A percentile compares a stretch with the other conserved stretches of the same genome.
These are phyloP conservation scores for Ilyonectria sp. DNA, from an alignment of 2,329 filamentous ascomycete species.

Conservation along the genomic window DNA sequence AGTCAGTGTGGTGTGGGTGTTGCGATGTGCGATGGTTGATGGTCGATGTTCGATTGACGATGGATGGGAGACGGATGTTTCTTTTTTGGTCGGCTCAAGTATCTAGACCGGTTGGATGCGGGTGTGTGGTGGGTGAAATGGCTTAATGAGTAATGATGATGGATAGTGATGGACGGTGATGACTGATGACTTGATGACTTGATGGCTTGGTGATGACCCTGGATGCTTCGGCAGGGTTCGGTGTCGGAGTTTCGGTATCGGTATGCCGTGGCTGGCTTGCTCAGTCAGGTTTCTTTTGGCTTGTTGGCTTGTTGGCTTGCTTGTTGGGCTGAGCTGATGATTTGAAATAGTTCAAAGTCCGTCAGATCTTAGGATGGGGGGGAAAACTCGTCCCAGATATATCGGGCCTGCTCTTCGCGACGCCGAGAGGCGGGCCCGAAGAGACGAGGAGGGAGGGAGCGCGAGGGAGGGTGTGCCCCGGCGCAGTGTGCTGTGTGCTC, in stretches of 20 bases:
- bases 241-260: conserved; percentile 11
- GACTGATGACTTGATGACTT: conserved; percentile 23
- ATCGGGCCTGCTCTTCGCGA: conserved; percentile 11
- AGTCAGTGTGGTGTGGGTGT: conserved; percentile 15
- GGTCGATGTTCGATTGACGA: conserved; percentile 8
- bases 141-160: conserved; percentile 27
- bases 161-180: conserved; percentile 16
- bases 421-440: conserved; percentile 23
- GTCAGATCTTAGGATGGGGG: conserved; percentile 7
- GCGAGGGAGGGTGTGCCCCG: conserved; percentile 15
- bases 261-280: conserved; percentile 3
- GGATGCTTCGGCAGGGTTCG: conserved; percentile 26
- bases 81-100: not conserved
- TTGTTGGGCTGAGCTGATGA: conserved; percentile 18
- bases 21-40: conserved; percentile 19
- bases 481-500: not conserved
- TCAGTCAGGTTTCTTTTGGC: not conserved
- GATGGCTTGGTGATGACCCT: conserved; percentile 11
- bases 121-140: conserved; percentile 6
- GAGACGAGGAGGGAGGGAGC: conserved; percentile 23
- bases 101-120: not conserved
- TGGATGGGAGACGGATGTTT: not conserved
- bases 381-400: conserved; percentile 28
- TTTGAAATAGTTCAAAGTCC: conserved; percentile 25
- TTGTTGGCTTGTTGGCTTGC: not conserved